A percentile compares a stretch with the other conserved stretches of the same genome.
These are phyloP conservation scores for Eragrostis tef DNA, from an alignment of 202 grass and related monocot species.

Conservation along the genomic window DNA sequence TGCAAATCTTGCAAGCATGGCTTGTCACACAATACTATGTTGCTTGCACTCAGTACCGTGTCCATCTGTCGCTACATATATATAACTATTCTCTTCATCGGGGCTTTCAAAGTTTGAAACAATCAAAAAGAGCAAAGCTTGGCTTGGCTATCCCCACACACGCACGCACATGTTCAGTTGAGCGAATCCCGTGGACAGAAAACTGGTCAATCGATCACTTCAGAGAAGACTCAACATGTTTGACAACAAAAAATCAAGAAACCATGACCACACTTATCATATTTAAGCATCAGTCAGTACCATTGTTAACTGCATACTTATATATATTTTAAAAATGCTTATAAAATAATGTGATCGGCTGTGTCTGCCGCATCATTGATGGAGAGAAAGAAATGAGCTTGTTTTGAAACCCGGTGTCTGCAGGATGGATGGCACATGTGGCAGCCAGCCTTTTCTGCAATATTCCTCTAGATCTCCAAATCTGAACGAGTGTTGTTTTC, in stretches of 20 bases:
- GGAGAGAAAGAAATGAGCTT: neutral
- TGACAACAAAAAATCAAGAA: neutral
- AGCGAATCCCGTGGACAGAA: neutral
- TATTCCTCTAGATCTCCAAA: constrained; percentile 20
- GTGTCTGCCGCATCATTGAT: neutral
- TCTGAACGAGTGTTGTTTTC: constrained; percentile 3
- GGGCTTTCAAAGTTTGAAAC: constrained; percentile 38
- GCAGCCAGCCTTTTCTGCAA: neutral
- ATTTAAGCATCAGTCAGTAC: neutral
- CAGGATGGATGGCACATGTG: neutral
- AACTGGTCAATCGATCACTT: constrained; percentile 22
- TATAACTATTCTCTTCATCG: constrained; percentile 26
- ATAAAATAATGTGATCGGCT: neutral
- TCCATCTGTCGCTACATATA: constrained; percentile 40
- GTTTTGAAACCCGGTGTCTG: neutral
- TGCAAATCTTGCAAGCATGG: constrained; percentile 55
- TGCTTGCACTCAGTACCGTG: constrained; percentile 38
- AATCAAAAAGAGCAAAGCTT: neutral
- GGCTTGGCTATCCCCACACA: neutral
- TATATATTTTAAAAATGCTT: no score
- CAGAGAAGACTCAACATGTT: neutral
- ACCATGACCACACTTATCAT: neutral
- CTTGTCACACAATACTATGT: constrained; percentile 42
- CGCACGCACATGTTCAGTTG: constrained; percentile 32
- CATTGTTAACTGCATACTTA: neutral